Conservation (phyloP, 495 filamentous ascomycete species). For the Aspergillus cristatus region DNA sequence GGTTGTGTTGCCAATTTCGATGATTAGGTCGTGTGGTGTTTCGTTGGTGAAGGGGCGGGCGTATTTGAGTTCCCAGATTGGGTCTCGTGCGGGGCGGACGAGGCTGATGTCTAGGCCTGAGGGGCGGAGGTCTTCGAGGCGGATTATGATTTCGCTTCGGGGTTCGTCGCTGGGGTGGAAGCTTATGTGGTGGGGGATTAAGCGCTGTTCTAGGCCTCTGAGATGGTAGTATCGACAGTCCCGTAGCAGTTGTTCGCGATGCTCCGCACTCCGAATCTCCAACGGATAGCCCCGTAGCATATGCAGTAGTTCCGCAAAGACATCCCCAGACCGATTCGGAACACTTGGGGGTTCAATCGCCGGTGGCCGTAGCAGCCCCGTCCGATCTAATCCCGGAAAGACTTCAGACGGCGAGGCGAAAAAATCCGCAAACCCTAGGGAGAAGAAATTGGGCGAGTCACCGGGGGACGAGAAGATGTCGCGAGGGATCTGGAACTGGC, state of each 20-base stretch:
- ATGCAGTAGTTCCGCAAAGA: slow-evolving; percentile 77
- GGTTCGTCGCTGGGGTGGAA: slow-evolving; percentile 61
- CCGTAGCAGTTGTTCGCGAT: slow-evolving; percentile 68
- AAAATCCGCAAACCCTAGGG: slow-evolving; percentile 83
- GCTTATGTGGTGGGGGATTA: slow-evolving; percentile 70
- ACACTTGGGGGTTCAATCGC: slow-evolving; percentile 75
- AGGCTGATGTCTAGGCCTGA: slow-evolving; percentile 34
- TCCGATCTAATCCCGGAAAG: slow-evolving; percentile 76
- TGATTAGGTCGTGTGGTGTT: slow-evolving; percentile 58
- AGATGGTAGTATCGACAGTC: slow-evolving; percentile 93
- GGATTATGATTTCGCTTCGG: slow-evolving; percentile 68
- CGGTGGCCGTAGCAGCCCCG: slow-evolving; percentile 79
- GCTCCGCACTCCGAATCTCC: slow-evolving; percentile 63
- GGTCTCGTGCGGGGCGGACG: not conserved
- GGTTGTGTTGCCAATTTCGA: slow-evolving; percentile 66
- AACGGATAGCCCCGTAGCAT: slow-evolving; percentile 82
- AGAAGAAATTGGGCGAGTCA: slow-evolving; percentile 92
- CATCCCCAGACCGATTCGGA: slow-evolving; percentile 67
- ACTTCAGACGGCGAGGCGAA: slow-evolving; percentile 70
- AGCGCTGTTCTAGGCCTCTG: slow-evolving; percentile 77
- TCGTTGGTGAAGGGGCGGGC: slow-evolving; percentile 77
- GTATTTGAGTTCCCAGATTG: slow-evolving; percentile 56
- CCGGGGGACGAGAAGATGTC: slow-evolving; percentile 79
- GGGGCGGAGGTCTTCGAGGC: slow-evolving; percentile 81
- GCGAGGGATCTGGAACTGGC: slow-evolving; percentile 79